Evolutionary conservation across 257 asterid species (phyloP).

Genomic region (Voacanga thouarsii): DNA sequence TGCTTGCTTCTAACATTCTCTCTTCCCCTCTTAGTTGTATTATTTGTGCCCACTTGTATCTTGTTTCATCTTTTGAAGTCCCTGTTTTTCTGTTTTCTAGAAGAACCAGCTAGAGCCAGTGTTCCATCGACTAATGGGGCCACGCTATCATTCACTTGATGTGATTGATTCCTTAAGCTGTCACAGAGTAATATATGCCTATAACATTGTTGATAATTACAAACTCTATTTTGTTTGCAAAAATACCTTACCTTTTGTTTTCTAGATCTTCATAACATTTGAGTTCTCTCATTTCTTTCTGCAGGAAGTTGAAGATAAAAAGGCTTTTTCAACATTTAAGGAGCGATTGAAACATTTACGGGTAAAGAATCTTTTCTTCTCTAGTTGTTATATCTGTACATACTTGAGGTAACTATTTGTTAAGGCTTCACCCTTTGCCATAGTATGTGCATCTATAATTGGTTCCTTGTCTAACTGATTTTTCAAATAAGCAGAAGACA

Average conservation of each 20-base stretch:
- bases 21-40: conserved; percentile 2
- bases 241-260: neutral
- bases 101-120: conserved; percentile 43
- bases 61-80: conserved; percentile 11
- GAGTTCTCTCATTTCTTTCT: conserved; percentile 17
- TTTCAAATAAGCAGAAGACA: conserved; percentile 50
- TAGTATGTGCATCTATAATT: neutral
- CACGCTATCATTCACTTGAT: conserved; percentile 56
- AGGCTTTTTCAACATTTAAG: conserved; percentile 57
- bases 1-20: neutral
- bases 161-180: conserved; percentile 55
- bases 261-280: neutral
- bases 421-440: neutral
- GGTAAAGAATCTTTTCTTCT: conserved; percentile 39
- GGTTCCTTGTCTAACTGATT: conserved; percentile 13
- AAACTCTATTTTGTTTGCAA: neutral
- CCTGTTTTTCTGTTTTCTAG: conserved; percentile 32
- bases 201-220: neutral
- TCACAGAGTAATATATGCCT: conserved; percentile 41
- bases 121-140: conserved; percentile 85
- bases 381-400: neutral
- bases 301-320: conserved; percentile 48
- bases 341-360: conserved; percentile 69
- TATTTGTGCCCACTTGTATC: neutral
- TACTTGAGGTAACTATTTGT: neutral